phyloP scores from a whole-genome alignment of 345 rosid species.

The Raphanus raphanistrum region DNA sequence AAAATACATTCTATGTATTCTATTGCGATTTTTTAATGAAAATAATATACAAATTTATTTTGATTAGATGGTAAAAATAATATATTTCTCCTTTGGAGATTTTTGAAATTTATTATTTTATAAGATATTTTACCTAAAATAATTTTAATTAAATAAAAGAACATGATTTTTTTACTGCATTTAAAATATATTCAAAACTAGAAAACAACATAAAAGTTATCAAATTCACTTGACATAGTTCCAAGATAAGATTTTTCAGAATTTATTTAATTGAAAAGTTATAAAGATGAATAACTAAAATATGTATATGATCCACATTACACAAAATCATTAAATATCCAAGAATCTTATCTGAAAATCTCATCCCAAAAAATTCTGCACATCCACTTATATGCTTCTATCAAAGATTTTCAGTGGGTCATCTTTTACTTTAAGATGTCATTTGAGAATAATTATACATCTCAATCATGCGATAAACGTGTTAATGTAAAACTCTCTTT shows the following conservation, averaged over 20 bases:
- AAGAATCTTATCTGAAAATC: constrained; percentile 23
- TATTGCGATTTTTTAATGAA: no score
- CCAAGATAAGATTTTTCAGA: background rate
- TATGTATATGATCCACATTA: background rate
- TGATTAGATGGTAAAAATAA: no score
- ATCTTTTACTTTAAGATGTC: constrained; percentile 23
- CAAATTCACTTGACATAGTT: background rate
- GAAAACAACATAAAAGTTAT: background rate
- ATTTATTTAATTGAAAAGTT: background rate
- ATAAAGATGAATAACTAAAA: background rate
- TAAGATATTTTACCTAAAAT: background rate
- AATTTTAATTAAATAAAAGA: background rate
- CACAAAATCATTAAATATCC: constrained; percentile 24
- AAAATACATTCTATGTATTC: no score
- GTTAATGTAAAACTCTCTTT: background rate
- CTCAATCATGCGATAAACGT: constrained; percentile 7
- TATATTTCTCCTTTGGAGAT: background rate
- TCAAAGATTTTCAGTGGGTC: constrained; percentile 34
- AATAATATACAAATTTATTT: no score
- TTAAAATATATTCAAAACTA: background rate
- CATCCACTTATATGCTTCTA: constrained; percentile 27
- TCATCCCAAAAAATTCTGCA: constrained; percentile 23
- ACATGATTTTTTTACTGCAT: background rate
- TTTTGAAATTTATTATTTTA: background rate
- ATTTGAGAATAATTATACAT: background rate